These are phyloP conservation scores for Warburgia ugandensis DNA, from an alignment of 164 flowering plant species.

Conservation along the genomic window DNA sequence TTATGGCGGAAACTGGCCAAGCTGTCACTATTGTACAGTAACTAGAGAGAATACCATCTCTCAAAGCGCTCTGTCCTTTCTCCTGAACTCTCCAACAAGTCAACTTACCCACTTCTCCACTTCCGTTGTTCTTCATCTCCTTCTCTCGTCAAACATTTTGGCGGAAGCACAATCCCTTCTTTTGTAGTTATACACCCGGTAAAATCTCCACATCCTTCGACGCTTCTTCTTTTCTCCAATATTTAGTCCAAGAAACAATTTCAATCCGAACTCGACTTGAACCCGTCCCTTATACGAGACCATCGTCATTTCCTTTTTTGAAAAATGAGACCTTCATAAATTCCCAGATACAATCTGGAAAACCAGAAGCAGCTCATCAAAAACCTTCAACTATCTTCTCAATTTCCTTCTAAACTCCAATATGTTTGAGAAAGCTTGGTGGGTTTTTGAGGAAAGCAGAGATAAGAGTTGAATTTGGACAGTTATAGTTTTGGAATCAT, in stretches of 20 bases:
- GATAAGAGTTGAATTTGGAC: slow-evolving; percentile 30
- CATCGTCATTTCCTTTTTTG: too few species aligned
- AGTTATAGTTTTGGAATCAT: slow-evolving; percentile 56
- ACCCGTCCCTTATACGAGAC: slow-evolving; percentile 32
- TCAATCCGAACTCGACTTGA: neutral
- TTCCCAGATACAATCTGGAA: slow-evolving; percentile 31
- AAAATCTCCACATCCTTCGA: slow-evolving; percentile 24
- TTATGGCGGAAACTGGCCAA: too few species aligned
- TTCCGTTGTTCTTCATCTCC: slow-evolving; percentile 30
- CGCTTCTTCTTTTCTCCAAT: slow-evolving; percentile 28
- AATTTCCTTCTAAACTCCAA: slow-evolving; percentile 24
- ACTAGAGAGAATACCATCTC: slow-evolving; percentile 58
- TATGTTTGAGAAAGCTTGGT: slow-evolving; percentile 34
- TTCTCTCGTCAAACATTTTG: slow-evolving; percentile 30
- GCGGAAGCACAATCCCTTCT: slow-evolving; percentile 40
- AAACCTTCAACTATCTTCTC: slow-evolving; percentile 36
- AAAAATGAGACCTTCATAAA: too few species aligned
- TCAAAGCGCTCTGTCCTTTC: slow-evolving; percentile 46
- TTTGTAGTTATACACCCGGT: slow-evolving; percentile 30
- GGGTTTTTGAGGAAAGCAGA: slow-evolving; percentile 28
- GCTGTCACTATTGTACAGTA: slow-evolving; percentile 23
- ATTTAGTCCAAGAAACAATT: slow-evolving; percentile 18
- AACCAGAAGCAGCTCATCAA: slow-evolving; percentile 29
- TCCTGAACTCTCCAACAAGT: slow-evolving; percentile 27
- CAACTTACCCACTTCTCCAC: slow-evolving; percentile 35